Evolutionary conservation across 192 early-diverging fungal genomes (phyloP).

Genomic region (Coemansia sp.): DNA sequence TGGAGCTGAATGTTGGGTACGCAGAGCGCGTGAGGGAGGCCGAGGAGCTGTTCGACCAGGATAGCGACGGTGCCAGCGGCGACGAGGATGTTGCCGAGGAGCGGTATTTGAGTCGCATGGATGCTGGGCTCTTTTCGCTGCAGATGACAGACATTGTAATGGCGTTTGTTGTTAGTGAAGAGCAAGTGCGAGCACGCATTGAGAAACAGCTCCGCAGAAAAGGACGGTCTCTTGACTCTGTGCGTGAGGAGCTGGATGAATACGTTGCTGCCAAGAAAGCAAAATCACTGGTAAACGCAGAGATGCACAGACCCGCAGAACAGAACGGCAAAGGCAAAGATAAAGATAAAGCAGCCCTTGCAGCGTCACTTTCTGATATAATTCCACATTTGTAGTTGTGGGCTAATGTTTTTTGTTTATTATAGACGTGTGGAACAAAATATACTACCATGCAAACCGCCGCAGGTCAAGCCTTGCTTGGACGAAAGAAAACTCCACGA

Average conservation of each 20-base stretch:
- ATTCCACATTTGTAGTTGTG: neutral
- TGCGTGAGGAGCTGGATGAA: constrained; percentile 31
- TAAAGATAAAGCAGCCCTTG: neutral
- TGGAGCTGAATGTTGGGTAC: constrained; percentile 76
- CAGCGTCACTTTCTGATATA: neutral
- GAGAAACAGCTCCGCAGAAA: constrained; percentile 30
- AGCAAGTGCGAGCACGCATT: constrained; percentile 21
- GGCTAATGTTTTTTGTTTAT: neutral
- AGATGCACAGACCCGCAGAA: neutral
- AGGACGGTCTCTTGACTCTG: constrained; percentile 23
- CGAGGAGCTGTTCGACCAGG: constrained; percentile 54
- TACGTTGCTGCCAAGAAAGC: constrained; percentile 18
- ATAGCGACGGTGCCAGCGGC: constrained; percentile 57
- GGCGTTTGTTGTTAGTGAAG: constrained; percentile 64
- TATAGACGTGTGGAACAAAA: no score
- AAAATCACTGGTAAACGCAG: constrained; percentile 2
- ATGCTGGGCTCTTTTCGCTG: constrained; percentile 79
- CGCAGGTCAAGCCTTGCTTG: no score
- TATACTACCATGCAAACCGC: neutral
- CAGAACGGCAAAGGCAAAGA: neutral
- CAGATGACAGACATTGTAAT: constrained; percentile 72
- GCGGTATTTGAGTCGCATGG: constrained; percentile 66
- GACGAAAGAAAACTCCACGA: no score
- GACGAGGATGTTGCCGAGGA: constrained; percentile 62
- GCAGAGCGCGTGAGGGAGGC: constrained; percentile 60